Evolutionary conservation across 768 basidiomycete species (phyloP), one percentile per base, ranked within the genome.

Genomic region (Boletus rubescentipes): DNA sequence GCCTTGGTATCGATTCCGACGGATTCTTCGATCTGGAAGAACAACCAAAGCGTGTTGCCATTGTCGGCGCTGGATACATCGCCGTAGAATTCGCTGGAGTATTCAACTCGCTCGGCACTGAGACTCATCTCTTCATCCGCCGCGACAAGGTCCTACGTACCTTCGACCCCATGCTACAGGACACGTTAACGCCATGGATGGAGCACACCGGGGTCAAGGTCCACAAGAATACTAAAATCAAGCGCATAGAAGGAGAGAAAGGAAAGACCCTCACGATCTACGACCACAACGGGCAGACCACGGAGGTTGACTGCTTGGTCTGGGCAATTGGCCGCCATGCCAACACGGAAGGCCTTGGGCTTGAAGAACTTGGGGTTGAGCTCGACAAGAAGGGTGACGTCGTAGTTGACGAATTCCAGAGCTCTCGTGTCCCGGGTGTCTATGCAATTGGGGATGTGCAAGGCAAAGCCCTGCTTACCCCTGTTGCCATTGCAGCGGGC

Each of bases 11-110:
- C 60, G 78, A 87, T 72, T 96, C 93, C 9, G 97, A 99, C 69
- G 95, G 94, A 3, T 99, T 99, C 79, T 99, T 99, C 64, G 91
- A 85, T 41, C 83, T 99, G 41, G 84, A 84, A 60, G 81, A 88
- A 47, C 93, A 96, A 70, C 97, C 97, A 9, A 91, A 88, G 72
- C 84, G 93, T 53, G 94, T 97, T 30, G 95, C 87, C 4, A 87
- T 98, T 50, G 86, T 98, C 39, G 97, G 97, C 42, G 97, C 97
- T 14, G 97, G 97, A 2, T 99, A 99, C 71, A 98, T 99, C 61
- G 94, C 94, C 16, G 91, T 98, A 57, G 97, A 99, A 73, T 84
- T 99, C 42, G 93, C 96, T 5, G 97, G 97, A 18, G 84, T 99
- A 50, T 84, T 99, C 73, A 84, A 98, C 72, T 79, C 91, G 8